These are phyloP conservation scores for Neopestalotiopsis clavispora DNA, from an alignment of 2,329 filamentous ascomycete species.

Conservation along the genomic window DNA sequence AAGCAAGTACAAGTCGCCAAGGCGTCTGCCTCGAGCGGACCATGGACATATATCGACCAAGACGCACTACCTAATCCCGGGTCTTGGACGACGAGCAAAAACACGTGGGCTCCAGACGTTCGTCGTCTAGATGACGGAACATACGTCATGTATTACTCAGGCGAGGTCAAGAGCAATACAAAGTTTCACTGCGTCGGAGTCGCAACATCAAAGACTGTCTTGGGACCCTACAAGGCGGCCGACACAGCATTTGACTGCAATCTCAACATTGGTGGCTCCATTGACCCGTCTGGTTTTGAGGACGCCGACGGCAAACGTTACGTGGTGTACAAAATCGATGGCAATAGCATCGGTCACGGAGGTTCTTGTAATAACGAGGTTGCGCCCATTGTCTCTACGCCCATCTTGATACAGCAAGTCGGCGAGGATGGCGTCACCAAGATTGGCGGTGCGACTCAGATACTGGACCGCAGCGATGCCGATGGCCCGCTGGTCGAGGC, in stretches of 20 bases:
- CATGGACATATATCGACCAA: constrained; percentile 52
- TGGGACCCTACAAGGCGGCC: constrained; percentile 58
- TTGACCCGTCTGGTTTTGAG: constrained; percentile 65
- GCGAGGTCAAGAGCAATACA: constrained; percentile 43
- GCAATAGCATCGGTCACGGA: constrained; percentile 56
- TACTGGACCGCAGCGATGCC: constrained; percentile 47
- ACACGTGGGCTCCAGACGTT: constrained; percentile 69
- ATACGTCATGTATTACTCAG: constrained; percentile 67
- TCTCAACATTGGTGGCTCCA: constrained; percentile 59
- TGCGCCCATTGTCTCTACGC: constrained; percentile 49
- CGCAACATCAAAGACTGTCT: constrained; percentile 50
- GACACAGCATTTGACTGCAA: constrained; percentile 57
- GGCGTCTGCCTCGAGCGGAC: constrained; percentile 50
- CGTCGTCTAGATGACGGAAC: constrained; percentile 50
- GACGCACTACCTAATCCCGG: constrained; percentile 59
- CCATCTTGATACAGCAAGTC: constrained; percentile 62
- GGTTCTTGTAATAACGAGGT: constrained; percentile 52
- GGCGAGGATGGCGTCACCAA: constrained; percentile 55
- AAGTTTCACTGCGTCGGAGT: constrained; percentile 63
- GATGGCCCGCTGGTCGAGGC: constrained; percentile 67
- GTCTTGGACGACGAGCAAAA: constrained; percentile 56
- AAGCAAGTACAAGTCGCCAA: constrained; percentile 59
- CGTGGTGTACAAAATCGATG: constrained; percentile 70
- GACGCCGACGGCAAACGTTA: constrained; percentile 61
- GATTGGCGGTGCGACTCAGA: constrained; percentile 52